phyloP scores from a whole-genome alignment of 1,284 basidiomycete genomes.

The Exsudoporus floridanus region DNA sequence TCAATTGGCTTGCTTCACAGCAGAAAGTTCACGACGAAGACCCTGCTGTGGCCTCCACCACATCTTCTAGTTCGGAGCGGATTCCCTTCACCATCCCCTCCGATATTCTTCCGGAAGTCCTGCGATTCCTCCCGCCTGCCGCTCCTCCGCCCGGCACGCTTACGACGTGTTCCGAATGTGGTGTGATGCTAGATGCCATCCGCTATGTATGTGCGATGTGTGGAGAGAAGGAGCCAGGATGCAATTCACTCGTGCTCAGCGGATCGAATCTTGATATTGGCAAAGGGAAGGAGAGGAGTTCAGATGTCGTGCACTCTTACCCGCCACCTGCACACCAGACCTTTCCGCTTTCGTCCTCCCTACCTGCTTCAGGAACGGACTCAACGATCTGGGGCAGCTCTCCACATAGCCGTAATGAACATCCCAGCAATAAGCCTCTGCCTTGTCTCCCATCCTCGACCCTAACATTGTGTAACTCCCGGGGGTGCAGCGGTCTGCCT shows the following conservation, averaged over 20 bases:
- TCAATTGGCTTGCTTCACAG: slow-evolving; percentile 58
- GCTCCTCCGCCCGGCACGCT: slow-evolving; percentile 63
- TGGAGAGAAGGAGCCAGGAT: slow-evolving; percentile 63
- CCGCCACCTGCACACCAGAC: slow-evolving; percentile 26
- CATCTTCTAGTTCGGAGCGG: slow-evolving; percentile 34
- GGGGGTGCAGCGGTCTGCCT: slow-evolving; percentile 12
- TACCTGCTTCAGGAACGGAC: slow-evolving; percentile 40
- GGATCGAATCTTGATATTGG: slow-evolving; percentile 11
- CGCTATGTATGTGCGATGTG: slow-evolving; percentile 86
- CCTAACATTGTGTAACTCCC: slow-evolving; percentile 14
- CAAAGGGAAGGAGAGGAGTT: slow-evolving; percentile 40
- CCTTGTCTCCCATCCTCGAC: slow-evolving; percentile 39
- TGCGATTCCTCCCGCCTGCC: slow-evolving; percentile 48
- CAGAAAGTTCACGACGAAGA: slow-evolving; percentile 34
- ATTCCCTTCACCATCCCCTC: slow-evolving; percentile 35
- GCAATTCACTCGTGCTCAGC: slow-evolving; percentile 5
- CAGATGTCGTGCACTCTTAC: slow-evolving; percentile 21
- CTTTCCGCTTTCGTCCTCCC: slow-evolving; percentile 37
- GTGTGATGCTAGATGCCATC: slow-evolving; percentile 68
- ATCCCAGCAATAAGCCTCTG: slow-evolving; percentile 40
- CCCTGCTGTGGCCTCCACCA: slow-evolving; percentile 12
- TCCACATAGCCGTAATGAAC: slow-evolving; percentile 21
- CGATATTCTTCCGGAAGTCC: slow-evolving; percentile 52
- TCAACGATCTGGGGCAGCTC: slow-evolving; percentile 19
- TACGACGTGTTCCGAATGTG: slow-evolving; percentile 84